Base-by-base conservation (phyloP, 306 rosid genomes). In the Prunus mume region DNA sequence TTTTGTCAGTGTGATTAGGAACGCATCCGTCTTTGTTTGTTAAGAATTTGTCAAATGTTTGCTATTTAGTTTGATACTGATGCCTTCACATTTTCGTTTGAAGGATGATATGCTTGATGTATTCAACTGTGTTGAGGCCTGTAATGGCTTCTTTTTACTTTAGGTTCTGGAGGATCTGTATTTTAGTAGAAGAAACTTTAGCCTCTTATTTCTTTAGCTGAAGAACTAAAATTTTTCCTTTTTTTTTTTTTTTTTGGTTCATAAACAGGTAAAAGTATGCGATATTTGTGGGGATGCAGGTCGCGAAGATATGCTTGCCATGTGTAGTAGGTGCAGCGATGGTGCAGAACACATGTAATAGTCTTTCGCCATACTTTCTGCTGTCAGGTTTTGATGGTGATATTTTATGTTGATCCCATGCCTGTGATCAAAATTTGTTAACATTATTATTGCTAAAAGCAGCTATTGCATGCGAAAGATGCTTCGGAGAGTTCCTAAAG, bases 271-370 rank as follows among this genome's bases (percentile, higher is more conserved):
- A 50, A 91, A 94, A 76, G 96, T 94, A 43, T 94, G 98, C 82
- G 98, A 94, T 87, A 94, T 91, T 68, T 94, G 98, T 77, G 98
- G 98, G 74, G 98, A 94, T 80, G 88, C 98, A 65, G 98, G 98
- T 68, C 96, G 94, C 22, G 97, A 91, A 73, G 90, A 91, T 70
- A 63, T 77, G 78, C 98, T 94, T 78, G 98, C 95, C 78, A 87
- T 86, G 52, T 94, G 98, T 85, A 80, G 94, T 82, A 87, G 91
- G 83, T 94, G 98, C 82, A 89, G 87, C 43, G 98, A 94, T 75
- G 98, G 98, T n/a, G 98, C 98, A 54, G 98, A 94, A 70, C 98
- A 94, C 85, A 92, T 84, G 98, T 94, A 86, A 83, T 97, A 55
- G 32, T 27, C 72, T 82, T 72, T 58, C 22, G 69, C 62, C 30